phyloP scores from a whole-genome alignment of 305 asterid genomes.

The Solanum aculeatissimum region DNA sequence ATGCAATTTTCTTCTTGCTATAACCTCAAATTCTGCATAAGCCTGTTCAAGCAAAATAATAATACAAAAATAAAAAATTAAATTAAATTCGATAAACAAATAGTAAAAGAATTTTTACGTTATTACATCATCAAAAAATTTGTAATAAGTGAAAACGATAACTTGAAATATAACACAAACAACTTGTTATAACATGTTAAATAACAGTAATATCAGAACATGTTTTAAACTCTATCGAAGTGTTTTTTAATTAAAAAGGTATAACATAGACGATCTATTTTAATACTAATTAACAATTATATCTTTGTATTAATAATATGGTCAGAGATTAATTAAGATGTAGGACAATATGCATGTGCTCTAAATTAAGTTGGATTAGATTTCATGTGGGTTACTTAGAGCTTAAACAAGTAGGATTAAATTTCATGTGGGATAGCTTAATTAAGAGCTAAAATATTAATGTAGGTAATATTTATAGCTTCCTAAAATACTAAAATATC shows the following conservation, averaged over 20 bases:
- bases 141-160: background rate
- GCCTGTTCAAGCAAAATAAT: background rate
- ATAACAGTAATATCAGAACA: background rate
- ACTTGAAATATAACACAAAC: background rate
- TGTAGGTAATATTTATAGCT: background rate
- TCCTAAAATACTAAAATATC: background rate
- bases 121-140: background rate
- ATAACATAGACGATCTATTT: background rate
- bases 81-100: background rate
- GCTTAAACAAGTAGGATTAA: conserved; percentile 22
- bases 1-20: background rate
- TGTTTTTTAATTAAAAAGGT: background rate
- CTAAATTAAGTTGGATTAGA: background rate
- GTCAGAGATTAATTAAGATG: conserved; percentile 2
- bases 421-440: conserved; percentile 28
- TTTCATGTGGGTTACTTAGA: background rate
- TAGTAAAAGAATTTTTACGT: background rate
- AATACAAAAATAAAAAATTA: background rate
- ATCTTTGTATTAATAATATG: conserved; percentile 13
- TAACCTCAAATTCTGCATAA: background rate
- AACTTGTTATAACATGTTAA: background rate
- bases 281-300: background rate
- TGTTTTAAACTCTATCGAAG: background rate
- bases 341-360: conserved; percentile 30
- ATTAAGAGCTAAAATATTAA: background rate